phyloP scores from a whole-genome alignment of 2,329 filamentous ascomycete genomes.

The Aspergillus sp. region DNA sequence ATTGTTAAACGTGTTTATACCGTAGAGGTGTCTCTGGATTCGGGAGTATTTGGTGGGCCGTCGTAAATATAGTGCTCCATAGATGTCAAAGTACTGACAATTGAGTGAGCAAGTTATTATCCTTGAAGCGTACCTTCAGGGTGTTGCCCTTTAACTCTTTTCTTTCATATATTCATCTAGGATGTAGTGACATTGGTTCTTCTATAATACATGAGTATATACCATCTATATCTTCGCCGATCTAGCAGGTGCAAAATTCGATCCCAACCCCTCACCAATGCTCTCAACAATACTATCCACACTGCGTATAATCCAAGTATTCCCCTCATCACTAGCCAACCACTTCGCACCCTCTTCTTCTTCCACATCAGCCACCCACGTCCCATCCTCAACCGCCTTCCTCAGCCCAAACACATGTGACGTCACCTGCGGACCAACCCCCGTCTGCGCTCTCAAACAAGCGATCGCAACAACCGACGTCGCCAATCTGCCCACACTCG shows the following conservation, averaged over 20 bases:
- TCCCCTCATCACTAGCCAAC: slow-evolving; percentile 67
- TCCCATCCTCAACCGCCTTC: slow-evolving; percentile 72
- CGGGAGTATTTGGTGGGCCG: no score
- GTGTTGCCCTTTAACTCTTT: no score
- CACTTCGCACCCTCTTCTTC: slow-evolving; percentile 58
- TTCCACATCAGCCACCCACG: slow-evolving; percentile 53
- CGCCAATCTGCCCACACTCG: slow-evolving; percentile 66
- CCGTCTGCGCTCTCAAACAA: slow-evolving; percentile 75
- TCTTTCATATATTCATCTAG: no score
- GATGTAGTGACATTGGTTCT: no score
- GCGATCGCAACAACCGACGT: slow-evolving; percentile 74
- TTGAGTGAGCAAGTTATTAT: no score
- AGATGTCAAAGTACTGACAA: no score
- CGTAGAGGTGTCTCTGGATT: no score
- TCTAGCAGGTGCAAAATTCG: slow-evolving; percentile 57
- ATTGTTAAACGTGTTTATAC: no score
- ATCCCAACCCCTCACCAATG: slow-evolving; percentile 51
- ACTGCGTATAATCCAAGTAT: slow-evolving; percentile 62
- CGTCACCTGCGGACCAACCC: slow-evolving; percentile 78
- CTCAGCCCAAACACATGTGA: slow-evolving; percentile 79
- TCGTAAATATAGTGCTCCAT: no score
- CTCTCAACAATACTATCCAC: slow-evolving; percentile 62
- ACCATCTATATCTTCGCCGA: slow-evolving; percentile 30
- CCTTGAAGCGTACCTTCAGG: no score
- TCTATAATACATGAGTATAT: background rate